Percentiles rank a stretch among this genome's conserved stretches.
Evolutionary conservation across 495 filamentous ascomycete species (phyloP).

Genomic region (Tuber magnatum): DNA sequence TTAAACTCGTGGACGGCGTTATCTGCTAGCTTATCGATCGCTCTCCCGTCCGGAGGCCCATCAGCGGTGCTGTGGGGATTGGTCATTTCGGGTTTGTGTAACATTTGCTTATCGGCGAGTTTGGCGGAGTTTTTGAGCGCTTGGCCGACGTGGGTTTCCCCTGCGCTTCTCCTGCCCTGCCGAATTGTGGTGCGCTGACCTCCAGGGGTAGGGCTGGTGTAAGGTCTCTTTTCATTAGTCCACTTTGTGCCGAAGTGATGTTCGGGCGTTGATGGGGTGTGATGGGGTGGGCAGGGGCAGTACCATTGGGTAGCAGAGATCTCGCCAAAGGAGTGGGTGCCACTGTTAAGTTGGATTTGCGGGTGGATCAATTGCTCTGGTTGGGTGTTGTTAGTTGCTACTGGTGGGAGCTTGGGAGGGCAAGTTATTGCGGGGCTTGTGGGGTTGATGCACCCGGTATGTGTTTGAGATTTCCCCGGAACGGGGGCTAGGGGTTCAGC

Average conservation of each 20-base stretch:
- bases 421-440: constrained; percentile 48
- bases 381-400: constrained; percentile 52
- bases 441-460: constrained; percentile 43
- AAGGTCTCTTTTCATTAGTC: constrained; percentile 8
- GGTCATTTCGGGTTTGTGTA: constrained; percentile 63
- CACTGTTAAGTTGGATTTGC: constrained; percentile 60
- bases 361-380: constrained; percentile 71
- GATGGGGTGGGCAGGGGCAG: constrained; percentile 47
- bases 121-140: constrained; percentile 67
- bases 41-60: constrained; percentile 50
- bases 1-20: constrained; percentile 57
- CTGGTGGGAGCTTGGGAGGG: constrained; percentile 39
- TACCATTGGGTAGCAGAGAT: constrained; percentile 71
- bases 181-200: constrained; percentile 1
- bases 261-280: neutral
- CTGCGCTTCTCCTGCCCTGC: neutral
- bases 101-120: constrained; percentile 62
- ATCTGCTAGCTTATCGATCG: constrained; percentile 50
- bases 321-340: constrained; percentile 54
- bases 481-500: neutral
- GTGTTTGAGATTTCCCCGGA: neutral
- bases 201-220: constrained; percentile 43
- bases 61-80: constrained; percentile 56
- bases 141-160: constrained; percentile 54
- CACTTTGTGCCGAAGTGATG: neutral